These are phyloP conservation scores for Penicillium cinerascens DNA, from an alignment of 495 filamentous ascomycete genomes.

Conservation along the genomic window DNA sequence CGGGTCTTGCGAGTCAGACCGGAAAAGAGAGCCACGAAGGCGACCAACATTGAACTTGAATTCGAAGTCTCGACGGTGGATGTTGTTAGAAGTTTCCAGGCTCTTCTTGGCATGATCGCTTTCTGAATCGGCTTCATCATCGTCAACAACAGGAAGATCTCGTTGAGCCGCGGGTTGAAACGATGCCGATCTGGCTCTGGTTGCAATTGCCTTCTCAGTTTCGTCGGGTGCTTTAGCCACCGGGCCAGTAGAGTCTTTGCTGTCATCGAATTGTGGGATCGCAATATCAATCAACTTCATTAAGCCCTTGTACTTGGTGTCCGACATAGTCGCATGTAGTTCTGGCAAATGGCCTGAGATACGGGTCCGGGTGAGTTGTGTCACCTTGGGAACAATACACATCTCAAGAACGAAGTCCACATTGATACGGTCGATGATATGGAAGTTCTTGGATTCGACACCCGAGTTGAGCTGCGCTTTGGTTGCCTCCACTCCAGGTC, in stretches of 20 bases:
- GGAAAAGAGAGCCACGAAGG: constrained; percentile 86
- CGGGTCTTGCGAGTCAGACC: constrained; percentile 74
- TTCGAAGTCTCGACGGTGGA: constrained; percentile 86
- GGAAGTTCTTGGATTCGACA: constrained; percentile 68
- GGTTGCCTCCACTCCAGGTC: constrained; percentile 87
- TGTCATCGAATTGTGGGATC: constrained; percentile 74
- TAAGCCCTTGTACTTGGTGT: constrained; percentile 90
- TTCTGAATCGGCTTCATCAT: constrained; percentile 62
- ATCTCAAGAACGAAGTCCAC: constrained; percentile 90
- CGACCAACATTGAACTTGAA: constrained; percentile 94
- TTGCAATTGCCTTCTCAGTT: constrained; percentile 25
- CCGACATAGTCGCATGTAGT: constrained; percentile 84
- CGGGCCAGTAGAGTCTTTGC: constrained; percentile 27
- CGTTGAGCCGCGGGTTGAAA: constrained; percentile 64
- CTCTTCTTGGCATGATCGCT: constrained; percentile 61
- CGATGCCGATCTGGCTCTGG: constrained; percentile 52
- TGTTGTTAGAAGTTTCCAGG: constrained; percentile 53
- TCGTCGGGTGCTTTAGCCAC: constrained; percentile 17
- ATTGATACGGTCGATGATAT: constrained; percentile 94
- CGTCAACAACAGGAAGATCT: constrained; percentile 74
- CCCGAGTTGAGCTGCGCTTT: constrained; percentile 74
- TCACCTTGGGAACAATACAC: constrained; percentile 90
- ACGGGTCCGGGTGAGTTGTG: constrained; percentile 87
- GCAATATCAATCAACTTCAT: constrained; percentile 97
- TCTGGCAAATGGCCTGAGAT: constrained; percentile 90